These are phyloP conservation scores for Stemphylium vesicarium DNA, from an alignment of 2,329 filamentous ascomycete genomes.

Conservation along the genomic window DNA sequence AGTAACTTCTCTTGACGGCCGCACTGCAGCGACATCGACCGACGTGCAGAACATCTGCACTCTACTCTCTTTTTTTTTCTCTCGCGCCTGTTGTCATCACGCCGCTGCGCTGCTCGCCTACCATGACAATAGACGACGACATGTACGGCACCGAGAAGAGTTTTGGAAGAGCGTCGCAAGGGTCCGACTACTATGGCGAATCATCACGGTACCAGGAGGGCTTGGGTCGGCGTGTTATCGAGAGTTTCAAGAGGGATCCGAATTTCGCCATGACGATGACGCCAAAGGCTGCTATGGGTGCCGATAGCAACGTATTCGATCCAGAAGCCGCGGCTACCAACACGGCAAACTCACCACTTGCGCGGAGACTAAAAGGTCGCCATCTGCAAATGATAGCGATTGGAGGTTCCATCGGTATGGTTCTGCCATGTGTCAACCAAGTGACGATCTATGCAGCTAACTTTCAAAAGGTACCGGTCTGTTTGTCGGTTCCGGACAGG, in stretches of 20 bases:
- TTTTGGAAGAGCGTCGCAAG: slow-evolving; percentile 45
- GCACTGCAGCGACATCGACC: slow-evolving; percentile 23
- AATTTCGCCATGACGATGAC: slow-evolving; percentile 55
- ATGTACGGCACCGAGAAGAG: slow-evolving; percentile 49
- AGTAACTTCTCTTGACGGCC: slow-evolving; percentile 9
- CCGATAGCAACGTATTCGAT: slow-evolving; percentile 64
- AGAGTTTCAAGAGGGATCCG: slow-evolving; percentile 50
- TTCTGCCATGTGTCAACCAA: slow-evolving; percentile 7
- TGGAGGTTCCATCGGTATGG: slow-evolving; percentile 75
- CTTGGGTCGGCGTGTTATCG: slow-evolving; percentile 51
- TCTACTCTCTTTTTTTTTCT: slow-evolving; percentile 8
- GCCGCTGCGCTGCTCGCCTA: slow-evolving; percentile 8
- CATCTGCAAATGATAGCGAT: slow-evolving; percentile 99
- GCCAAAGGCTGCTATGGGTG: slow-evolving; percentile 55
- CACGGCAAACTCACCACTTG: slow-evolving; percentile 76
- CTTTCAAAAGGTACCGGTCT: slow-evolving; percentile 62
- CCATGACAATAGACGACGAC: slow-evolving; percentile 45
- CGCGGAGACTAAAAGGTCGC: slow-evolving; percentile 59
- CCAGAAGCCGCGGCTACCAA: slow-evolving; percentile 66
- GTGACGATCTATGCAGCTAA: slow-evolving; percentile 22
- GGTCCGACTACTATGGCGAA: slow-evolving; percentile 49
- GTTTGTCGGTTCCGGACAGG: slow-evolving; percentile 75
- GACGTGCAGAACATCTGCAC: slow-evolving; percentile 30
- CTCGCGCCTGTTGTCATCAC: slow-evolving; percentile 6
- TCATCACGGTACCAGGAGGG: slow-evolving; percentile 41